These are phyloP conservation scores for Nicotiana benthamiana DNA, from an alignment of 257 asterid genomes.

Conservation along the genomic window DNA sequence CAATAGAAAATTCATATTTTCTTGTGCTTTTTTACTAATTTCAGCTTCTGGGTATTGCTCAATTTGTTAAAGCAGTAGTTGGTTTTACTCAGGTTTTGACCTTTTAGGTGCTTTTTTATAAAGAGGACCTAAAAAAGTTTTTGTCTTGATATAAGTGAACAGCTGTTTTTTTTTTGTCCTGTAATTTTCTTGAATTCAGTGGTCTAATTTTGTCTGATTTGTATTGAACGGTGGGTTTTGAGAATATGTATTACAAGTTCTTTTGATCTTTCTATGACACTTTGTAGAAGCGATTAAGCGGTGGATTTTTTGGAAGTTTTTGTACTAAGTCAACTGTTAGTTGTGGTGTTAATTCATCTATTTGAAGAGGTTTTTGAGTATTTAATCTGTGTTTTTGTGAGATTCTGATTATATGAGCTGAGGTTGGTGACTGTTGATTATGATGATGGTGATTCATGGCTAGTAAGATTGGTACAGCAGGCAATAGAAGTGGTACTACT, in stretches of 20 bases:
- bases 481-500: constrained; percentile 29
- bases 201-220: constrained; percentile 27
- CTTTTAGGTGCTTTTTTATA: constrained; percentile 12
- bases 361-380: constrained; percentile 1
- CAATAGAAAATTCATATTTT: constrained; percentile 13
- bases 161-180: not conserved
- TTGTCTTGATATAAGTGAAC: not conserved
- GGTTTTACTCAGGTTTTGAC: constrained; percentile 6
- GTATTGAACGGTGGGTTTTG: constrained; percentile 21
- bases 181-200: constrained; percentile 22
- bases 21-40: not conserved
- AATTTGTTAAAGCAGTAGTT: constrained; percentile 9
- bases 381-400: not conserved
- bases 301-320: constrained; percentile 15
- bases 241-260: constrained; percentile 12
- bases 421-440: constrained; percentile 18
- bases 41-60: constrained; percentile 23
- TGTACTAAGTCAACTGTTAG: not conserved
- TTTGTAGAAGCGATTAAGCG: not conserved
- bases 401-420: constrained; percentile 4
- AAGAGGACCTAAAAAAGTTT: not conserved
- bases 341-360: not conserved
- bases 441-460: constrained; percentile 32
- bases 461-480: constrained; percentile 47
- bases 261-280: constrained; percentile 6